Base-by-base conservation (phyloP, 352 stramenopile genomes). In the Phytophthora sansomeana region DNA sequence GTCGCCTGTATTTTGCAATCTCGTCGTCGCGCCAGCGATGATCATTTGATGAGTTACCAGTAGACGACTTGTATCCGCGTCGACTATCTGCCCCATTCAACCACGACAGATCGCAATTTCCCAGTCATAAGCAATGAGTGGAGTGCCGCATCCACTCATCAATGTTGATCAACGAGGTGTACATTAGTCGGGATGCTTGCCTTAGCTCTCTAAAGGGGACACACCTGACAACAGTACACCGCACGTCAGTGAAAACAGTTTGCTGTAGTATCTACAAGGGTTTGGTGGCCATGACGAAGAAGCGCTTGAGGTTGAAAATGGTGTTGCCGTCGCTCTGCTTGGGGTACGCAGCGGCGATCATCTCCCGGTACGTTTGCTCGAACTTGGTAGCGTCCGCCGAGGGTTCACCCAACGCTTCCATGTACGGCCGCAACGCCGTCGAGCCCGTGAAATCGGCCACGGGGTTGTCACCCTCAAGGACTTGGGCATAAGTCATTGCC, bases 381-480 rank as follows among this genome's bases (percentile, higher is more conserved):
- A 89, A 88, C 16, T 70, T 4, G 6, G 64, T 42, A 8, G 69
- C 77, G 2, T 53, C 17, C 4, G 62, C 29, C 7, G 77, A 68
- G 0, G 67, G 58, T 16, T 73, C 71, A 3, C 69, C 63, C 5
- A 92, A 69, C 7, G 74, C 70, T 55, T 91, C 72, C 36, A 94
- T 49, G 62, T 83, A 94, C 33, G 80, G 83, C 0, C 78, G 75
- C 10, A 94, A 60, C 0, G 41, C 85, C 2, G 82, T 92, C 0
- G 83, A 90, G 4, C 68, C 61, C 4, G 81, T 88, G 54, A 92
- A 93, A 60, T 91, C 83, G 0, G 83, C 85, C 16, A 93, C 81
- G 4, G 85, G 80, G 53, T 89, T 86, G 13, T 89, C 74, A 2
- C 80, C 81, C 5, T 80, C 72, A 41, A 94, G 74, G 19, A 87